These are phyloP conservation scores for Lablab purpureus DNA, from an alignment of 306 rosid genomes.

Conservation along the genomic window DNA sequence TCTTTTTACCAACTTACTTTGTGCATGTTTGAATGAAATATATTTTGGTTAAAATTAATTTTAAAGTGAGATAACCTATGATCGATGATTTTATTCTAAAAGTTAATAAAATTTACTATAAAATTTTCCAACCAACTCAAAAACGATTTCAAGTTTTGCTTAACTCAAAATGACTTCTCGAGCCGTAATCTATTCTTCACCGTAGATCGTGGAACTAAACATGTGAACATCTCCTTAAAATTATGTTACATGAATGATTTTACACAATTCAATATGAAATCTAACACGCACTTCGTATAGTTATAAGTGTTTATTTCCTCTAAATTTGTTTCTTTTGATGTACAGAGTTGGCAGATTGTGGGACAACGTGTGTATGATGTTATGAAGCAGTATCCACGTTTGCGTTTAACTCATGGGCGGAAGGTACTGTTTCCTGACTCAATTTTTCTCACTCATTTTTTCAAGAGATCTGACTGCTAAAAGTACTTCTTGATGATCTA, in stretches of 20 bases:
- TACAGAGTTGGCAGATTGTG: constrained; percentile 78
- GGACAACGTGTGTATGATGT: constrained; percentile 66
- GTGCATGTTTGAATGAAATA: not conserved
- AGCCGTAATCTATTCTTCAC: no score
- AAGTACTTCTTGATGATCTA: not conserved
- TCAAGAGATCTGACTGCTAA: not conserved
- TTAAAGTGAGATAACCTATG: no score
- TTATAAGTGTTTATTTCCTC: constrained; percentile 2
- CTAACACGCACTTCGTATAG: not conserved
- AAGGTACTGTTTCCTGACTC: constrained; percentile 60
- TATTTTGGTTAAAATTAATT: no score
- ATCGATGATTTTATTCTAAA: no score
- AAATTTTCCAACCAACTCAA: no score
- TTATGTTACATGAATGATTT: no score
- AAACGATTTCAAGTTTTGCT: no score
- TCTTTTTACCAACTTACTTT: not conserved
- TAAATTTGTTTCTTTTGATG: constrained; percentile 29
- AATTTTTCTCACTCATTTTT: not conserved
- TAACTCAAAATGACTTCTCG: no score
- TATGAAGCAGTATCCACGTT: constrained; percentile 68
- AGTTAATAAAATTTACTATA: no score
- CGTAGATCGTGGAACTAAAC: no score
- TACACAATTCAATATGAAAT: no score
- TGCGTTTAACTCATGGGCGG: constrained; percentile 86
- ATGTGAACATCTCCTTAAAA: no score